Evolutionary conservation across 148 eudicot genomes (phyloP).

Genomic region (Chenopodium suecicum): DNA sequence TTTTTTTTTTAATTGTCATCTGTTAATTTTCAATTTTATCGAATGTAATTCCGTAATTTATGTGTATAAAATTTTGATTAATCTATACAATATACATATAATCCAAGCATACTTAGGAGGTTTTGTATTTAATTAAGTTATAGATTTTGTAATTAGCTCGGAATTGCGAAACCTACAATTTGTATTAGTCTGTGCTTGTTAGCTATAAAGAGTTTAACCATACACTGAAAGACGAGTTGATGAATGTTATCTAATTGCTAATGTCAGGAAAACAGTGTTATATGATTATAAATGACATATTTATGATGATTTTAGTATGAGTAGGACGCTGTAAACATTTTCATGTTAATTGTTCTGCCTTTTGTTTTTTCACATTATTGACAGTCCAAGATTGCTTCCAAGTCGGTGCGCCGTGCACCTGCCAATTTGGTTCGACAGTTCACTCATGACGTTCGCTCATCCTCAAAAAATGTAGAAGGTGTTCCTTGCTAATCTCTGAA

Average conservation of each 20-base stretch:
- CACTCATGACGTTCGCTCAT: slow-evolving; percentile 36
- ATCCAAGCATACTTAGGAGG: not conserved
- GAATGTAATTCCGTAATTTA: not conserved
- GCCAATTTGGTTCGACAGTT: slow-evolving; percentile 48
- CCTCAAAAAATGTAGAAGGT: slow-evolving; percentile 47
- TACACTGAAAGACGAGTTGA: not conserved
- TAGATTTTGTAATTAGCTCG: not conserved
- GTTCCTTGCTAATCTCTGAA: not conserved
- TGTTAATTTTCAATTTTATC: no score
- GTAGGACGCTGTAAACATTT: not conserved
- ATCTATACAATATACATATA: not conserved
- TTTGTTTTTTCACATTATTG: not conserved
- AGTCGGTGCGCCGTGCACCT: slow-evolving; percentile 6
- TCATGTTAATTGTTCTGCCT: no score
- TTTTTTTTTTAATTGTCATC: no score
- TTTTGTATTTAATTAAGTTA: not conserved
- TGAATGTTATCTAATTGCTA: no score
- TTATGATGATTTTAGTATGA: not conserved
- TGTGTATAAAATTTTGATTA: not conserved
- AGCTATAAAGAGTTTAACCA: not conserved
- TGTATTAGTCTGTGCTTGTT: not conserved
- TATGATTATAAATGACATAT: not conserved
- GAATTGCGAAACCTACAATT: not conserved
- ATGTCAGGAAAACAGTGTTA: no score
- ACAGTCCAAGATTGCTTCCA: slow-evolving; percentile 16